phyloP scores from a whole-genome alignment of 139 green algal genomes.

The Coccomyxa sp. region DNA sequence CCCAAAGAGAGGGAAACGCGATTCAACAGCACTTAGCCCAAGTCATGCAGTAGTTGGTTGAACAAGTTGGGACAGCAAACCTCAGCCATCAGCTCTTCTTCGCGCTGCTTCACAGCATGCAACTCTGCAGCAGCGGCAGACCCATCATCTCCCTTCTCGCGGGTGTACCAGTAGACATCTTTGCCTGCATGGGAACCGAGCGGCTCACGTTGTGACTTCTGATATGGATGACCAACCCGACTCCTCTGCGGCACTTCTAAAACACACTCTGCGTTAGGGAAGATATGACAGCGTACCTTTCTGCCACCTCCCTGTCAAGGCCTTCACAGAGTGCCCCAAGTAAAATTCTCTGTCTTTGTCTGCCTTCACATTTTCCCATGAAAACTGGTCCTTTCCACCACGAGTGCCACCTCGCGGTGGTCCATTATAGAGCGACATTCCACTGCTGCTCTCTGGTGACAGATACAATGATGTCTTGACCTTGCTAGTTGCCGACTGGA shows the following conservation, averaged over 20 bases:
- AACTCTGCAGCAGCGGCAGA: conserved; percentile 39
- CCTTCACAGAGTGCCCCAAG: conserved; percentile 71
- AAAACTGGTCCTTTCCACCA: conserved; percentile 61
- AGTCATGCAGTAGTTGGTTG: no score
- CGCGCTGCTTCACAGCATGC: conserved; percentile 55
- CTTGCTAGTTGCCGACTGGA: no score
- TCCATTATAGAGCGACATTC: conserved; percentile 62
- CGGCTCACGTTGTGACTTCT: neutral
- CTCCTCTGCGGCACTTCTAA: neutral
- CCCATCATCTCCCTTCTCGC: conserved; percentile 30
- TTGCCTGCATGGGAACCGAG: conserved; percentile 19
- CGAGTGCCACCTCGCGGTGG: conserved; percentile 49
- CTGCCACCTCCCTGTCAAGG: conserved; percentile 37
- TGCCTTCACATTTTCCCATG: conserved; percentile 50
- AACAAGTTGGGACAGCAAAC: conserved; percentile 20
- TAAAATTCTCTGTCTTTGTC: conserved; percentile 73
- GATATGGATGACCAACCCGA: neutral
- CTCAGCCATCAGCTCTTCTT: conserved; percentile 77
- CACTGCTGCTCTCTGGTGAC: neutral
- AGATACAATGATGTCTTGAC: no score
- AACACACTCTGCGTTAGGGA: neutral
- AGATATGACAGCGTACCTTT: neutral
- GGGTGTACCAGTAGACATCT: conserved; percentile 77
- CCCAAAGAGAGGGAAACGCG: no score
- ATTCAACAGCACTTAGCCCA: no score